Conservation (phyloP, 257 asterid species). For the Petunia axillaris region DNA sequence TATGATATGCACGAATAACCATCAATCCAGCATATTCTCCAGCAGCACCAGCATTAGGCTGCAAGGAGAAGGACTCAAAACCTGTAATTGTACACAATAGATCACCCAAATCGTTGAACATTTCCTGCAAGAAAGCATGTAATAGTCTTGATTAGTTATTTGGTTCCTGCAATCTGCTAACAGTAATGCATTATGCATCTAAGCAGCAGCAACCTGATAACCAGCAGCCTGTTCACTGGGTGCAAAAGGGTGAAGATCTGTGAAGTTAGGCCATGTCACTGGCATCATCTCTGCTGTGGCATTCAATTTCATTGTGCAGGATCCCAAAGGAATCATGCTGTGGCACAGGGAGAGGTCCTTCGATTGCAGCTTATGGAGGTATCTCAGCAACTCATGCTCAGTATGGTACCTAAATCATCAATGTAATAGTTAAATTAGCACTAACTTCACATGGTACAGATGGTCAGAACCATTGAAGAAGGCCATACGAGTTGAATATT, state of each 20-base stretch:
- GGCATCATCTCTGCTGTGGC: slow-evolving; percentile 99
- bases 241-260: slow-evolving; percentile 93
- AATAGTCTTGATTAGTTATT: slow-evolving; percentile 12
- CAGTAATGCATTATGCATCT: slow-evolving; percentile 1
- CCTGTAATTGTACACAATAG: slow-evolving; percentile 91
- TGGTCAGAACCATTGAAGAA: slow-evolving; percentile 10
- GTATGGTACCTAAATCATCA: slow-evolving; percentile 75
- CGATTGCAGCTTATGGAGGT: slow-evolving; percentile 79
- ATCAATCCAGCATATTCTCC: slow-evolving; percentile 98
- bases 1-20: slow-evolving; percentile 98
- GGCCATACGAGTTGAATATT: slow-evolving; percentile 87
- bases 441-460: neutral
- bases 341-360: slow-evolving; percentile 96
- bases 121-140: slow-evolving; percentile 62
- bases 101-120: slow-evolving; percentile 94
- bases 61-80: slow-evolving; percentile 95
- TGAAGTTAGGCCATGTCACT: slow-evolving; percentile 87
- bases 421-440: slow-evolving; percentile 30
- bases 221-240: slow-evolving; percentile 89
- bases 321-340: slow-evolving; percentile 98
- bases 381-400: slow-evolving; percentile 93
- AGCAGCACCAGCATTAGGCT: slow-evolving; percentile 99
- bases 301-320: slow-evolving; percentile 96
- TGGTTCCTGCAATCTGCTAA: slow-evolving; percentile 14
- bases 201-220: slow-evolving; percentile 61